Base-by-base conservation (phyloP, 2,329 filamentous ascomycete genomes). In the Aspergillus sp. region DNA sequence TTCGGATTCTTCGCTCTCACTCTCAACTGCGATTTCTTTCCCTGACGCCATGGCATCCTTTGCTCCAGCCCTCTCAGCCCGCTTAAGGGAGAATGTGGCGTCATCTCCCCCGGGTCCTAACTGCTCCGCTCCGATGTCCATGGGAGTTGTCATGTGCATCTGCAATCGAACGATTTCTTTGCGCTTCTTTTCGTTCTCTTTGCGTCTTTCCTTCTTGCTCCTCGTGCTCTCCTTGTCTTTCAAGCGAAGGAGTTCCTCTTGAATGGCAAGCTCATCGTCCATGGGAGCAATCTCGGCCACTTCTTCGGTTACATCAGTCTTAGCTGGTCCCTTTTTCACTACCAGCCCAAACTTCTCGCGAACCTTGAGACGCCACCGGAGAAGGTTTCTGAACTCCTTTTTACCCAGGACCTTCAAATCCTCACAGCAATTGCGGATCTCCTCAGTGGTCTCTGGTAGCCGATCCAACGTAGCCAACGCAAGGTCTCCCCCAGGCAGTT, bases 151-250 rank as follows among this genome's bases (percentile, higher is more conserved):
- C 95, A 99, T 99, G 77, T 97, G 89, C 80, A 99, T 86, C 75
- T 99, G 95, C 89, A 99, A 89, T 34, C 95, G 87, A n/a, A 96
- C 83, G 59, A 98, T 91, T 64, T 98, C 95, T 66, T 90, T 95
- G 66, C 95, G 90, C 76, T 96, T 98, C 74, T 87, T 87, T 75
- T 99, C 95, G 64, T 99, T 99, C 59, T 96, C 92, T 67, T 84
- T 90, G 63, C 93, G 84, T 65, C 89, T 86, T 68, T 96, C 90
- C 66, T 91, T 89, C 78, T 92, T 96, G 75, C 87, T 93, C 66
- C 87, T 87, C 20, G 88, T 75, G 44, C 78, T 85, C 62, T 95
- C 90, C 68, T 87, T 89, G 24, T 98, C 92, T 64, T 89, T 90
- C 68, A 98, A 80, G 3, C 83, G 83, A 67, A 96, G 88, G 30